These are phyloP conservation scores for Eimeria maxima DNA, from an alignment of 169 alveolate genomes.

Conservation along the genomic window DNA sequence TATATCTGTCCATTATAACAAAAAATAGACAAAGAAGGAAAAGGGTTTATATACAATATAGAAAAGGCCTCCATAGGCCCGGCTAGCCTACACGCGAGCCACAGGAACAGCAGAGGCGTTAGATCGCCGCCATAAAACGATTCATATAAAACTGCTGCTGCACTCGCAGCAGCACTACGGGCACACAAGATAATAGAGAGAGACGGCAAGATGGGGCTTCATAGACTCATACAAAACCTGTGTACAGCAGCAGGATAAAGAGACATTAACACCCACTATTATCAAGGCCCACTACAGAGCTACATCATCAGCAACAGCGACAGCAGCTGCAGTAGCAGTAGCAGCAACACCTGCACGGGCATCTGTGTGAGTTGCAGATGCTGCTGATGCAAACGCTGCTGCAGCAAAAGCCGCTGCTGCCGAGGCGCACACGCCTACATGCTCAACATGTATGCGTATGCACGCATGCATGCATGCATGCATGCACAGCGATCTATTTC, in stretches of 20 bases:
- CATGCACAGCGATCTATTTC: not conserved
- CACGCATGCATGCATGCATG: too few relatives aligned
- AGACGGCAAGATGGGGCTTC: conserved; percentile 5
- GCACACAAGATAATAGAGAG: conserved; percentile 7
- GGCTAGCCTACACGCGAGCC: conserved; percentile 24
- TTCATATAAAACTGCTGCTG: conserved; percentile 33
- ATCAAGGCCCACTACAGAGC: not conserved
- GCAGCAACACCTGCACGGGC: not conserved
- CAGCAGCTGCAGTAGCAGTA: conserved; percentile 12
- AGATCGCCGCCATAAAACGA: conserved; percentile 1
- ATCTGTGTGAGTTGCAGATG: not conserved
- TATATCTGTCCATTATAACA: too few relatives aligned
- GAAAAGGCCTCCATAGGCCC: conserved; percentile 37
- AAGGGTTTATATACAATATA: not conserved
- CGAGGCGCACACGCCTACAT: not conserved
- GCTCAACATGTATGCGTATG: too few relatives aligned
- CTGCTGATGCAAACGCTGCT: not conserved
- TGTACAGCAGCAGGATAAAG: not conserved
- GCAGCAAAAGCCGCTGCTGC: conserved; percentile 21
- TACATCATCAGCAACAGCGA: conserved; percentile 2
- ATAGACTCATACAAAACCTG: not conserved
- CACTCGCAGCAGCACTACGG: conserved; percentile 30
- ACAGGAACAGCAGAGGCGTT: conserved; percentile 38
- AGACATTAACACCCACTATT: not conserved
- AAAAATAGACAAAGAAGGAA: conserved; percentile 2